Base-by-base conservation (phyloP, 2,329 filamentous ascomycete species). In the Talaromyces sp. region DNA sequence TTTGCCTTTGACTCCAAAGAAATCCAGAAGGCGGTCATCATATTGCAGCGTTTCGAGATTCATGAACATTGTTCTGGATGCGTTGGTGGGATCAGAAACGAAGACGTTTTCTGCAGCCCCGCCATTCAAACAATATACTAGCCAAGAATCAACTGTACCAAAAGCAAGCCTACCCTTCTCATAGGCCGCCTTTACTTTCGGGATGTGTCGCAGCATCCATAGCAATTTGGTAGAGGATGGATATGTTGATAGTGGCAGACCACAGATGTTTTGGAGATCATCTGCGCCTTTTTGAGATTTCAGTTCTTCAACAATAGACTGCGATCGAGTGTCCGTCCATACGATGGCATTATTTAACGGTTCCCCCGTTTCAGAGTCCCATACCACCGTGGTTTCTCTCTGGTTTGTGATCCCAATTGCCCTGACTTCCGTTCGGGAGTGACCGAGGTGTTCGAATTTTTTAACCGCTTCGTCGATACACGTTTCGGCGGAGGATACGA, bases 11-110 rank as follows among this genome's bases (percentile, higher is more conserved):
- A 96, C 85, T 42, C 85, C 85, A 75, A 96, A 96, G 78, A 96
- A 96, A 56, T 85, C 79, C 10, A 96, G 80, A 16, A 96, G 83
- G 40, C 82, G 82, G 62, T 91, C 86, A 72, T 94, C 91, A 75
- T 96, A 96, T 67, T 90, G 75, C 61, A 92, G 81, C 2, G 87
- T 92, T 68, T 87, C 82, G 57, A 96, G 81, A 75, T 96, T 92
- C 87, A 96, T 92, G 76, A 96, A 95, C 92, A 96, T 96, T 60
- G 92, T 96, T 68, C 92, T 84, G 60, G 90, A 93, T 10, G 92
- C 92, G 74, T 96, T 96, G 63, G 90, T 92, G 53, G 88, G 86
- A 75, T 96, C 92, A 0, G 92, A 94, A 63, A 96, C 91, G 74
- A 91, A 89, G 47, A 95, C 76, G 63, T 89, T 85, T 53, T 82